Base-by-base conservation (phyloP, 352 stramenopile species). In the Globisporangium recalcitrans region DNA sequence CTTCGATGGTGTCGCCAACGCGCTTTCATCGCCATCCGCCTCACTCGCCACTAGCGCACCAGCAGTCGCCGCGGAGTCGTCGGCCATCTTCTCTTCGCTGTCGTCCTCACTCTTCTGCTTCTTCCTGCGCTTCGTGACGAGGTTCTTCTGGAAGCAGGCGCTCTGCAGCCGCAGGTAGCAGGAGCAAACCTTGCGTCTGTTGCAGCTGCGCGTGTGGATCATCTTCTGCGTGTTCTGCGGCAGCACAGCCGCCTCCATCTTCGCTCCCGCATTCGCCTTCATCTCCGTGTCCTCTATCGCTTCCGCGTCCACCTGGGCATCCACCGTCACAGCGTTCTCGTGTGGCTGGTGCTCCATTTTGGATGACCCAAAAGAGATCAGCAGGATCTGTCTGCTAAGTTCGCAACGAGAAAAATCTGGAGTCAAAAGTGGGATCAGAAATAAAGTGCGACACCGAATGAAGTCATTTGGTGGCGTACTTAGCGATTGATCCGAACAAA, bases 141-240 rank as follows among this genome's bases (percentile, higher is more conserved):
- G 62, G 29, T 88, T 82, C 57, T 78, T 82, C 21, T 84, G 85
- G 65, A 91, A 92, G 49, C 78, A 82, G 3, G 68, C 69, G 68
- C 82, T 91, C 60, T 90, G 78, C 16, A 85, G 51, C 40, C 82
- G 81, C 64, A 91, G 29, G 49, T 79, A 69, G 42, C 85, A 93
- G 11, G 80, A 88, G 64, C 85, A 93, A 14, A 87, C 27, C 44
- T 81, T 60, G 46, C 82, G 80, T 0, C 72, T 67, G 60, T 91
- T 85, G 65, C 85, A 93, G 60, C 71, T 65, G 5, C 85, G 80
- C 55, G 78, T 90, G 64, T 91, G 82, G 53, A 67, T 67, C 61
- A 67, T 62, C 32, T 52, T 53, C 27, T 62, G 42, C 27, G 55
- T 62, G 10, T 36, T 21, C 26, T 53, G 36, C 11, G 55, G 55